phyloP scores from a whole-genome alignment of 108 stramenopile species.

The Stephanodiscus minutulus region DNA sequence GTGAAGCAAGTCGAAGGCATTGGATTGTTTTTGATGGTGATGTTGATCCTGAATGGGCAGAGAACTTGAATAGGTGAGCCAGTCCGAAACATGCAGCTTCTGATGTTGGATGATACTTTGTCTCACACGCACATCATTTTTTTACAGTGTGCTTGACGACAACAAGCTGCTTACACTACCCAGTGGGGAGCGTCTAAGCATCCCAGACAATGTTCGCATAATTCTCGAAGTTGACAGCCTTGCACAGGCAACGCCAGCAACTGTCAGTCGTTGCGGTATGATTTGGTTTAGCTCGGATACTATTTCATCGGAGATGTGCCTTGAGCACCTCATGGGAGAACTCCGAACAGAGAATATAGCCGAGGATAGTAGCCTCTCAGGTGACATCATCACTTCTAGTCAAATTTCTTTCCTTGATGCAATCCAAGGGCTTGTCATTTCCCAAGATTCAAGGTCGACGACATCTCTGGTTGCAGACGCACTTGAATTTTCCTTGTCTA shows the following conservation, averaged over 20 bases:
- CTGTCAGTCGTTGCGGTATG: conserved; percentile 99
- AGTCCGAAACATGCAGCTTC: conserved; percentile 1
- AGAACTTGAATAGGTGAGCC: conserved; percentile 73
- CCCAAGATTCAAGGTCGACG: conserved; percentile 55
- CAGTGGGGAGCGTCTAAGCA: conserved; percentile 90
- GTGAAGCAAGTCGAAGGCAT: conserved; percentile 87
- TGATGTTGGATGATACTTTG: not conserved
- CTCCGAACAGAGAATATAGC: conserved; percentile 58
- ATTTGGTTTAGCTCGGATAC: conserved; percentile 96
- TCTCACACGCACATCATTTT: not conserved
- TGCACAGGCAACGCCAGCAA: conserved; percentile 95
- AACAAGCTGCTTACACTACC: conserved; percentile 96
- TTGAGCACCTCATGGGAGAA: conserved; percentile 59
- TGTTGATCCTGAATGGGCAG: conserved; percentile 95
- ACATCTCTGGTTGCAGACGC: conserved; percentile 80
- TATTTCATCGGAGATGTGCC: conserved; percentile 83
- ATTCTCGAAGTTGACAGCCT: conserved; percentile 97
- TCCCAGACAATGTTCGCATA: conserved; percentile 88
- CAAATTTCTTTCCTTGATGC: conserved; percentile 75
- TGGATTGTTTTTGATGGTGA: conserved; percentile 99
- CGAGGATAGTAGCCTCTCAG: conserved; percentile 43
- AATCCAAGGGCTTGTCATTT: conserved; percentile 60
- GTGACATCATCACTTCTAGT: conserved; percentile 52
- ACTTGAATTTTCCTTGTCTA: conserved; percentile 70
- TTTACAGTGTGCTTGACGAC: conserved; percentile 90